Base-by-base conservation (phyloP, 768 basidiomycete genomes). In the Mycena rosella region DNA sequence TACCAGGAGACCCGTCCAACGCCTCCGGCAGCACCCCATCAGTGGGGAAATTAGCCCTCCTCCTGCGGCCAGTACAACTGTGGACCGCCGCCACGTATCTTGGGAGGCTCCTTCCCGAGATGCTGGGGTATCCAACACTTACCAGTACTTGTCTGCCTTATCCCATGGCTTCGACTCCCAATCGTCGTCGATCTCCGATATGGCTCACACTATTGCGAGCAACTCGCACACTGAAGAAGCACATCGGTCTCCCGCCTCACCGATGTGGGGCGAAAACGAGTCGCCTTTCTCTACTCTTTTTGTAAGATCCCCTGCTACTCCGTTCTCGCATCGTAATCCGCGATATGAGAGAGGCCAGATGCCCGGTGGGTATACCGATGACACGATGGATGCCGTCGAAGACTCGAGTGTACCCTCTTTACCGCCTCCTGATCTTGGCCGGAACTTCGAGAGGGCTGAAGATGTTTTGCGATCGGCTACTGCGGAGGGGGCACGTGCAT, bases 341-440 rank as follows among this genome's bases (percentile, higher is more conserved):
- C 47, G 29, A 42, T 26, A 22, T 56, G 4, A 45, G n/a, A 59
- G 67, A 22, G 10, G 14, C 26, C 55, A 18, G 15, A 59, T 26
- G 44, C 24, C 20, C 34, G 32, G 58, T 63, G 26, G 32, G 24
- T 63, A 65, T 10, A 65, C 56, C 32, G 65, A 72, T 18, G 65
- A 73, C 30, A 55, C n/a, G 72, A 72, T 18, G 69, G 66, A 44
- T 3, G 38, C 55, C 54, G 26, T 18, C 71, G 32, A 58, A 42
- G 65, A 63, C 44, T 60, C 68, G 36, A 67, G 66, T n/a, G 66
- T 73, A 2, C 76, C 77, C 5, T 75, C 75, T 18, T 72, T 80
- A 22, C 79, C 78, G 13, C 74, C 73, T 32, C 77, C 78, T n/a
- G 78, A 78, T 65, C 63, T 79, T 20, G 77, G 76, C 27, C 66